Evolutionary conservation across 2,329 filamentous ascomycete genomes (phyloP), one percentile per base, ranked within the genome.

Genomic region (Volutella citrinella): DNA sequence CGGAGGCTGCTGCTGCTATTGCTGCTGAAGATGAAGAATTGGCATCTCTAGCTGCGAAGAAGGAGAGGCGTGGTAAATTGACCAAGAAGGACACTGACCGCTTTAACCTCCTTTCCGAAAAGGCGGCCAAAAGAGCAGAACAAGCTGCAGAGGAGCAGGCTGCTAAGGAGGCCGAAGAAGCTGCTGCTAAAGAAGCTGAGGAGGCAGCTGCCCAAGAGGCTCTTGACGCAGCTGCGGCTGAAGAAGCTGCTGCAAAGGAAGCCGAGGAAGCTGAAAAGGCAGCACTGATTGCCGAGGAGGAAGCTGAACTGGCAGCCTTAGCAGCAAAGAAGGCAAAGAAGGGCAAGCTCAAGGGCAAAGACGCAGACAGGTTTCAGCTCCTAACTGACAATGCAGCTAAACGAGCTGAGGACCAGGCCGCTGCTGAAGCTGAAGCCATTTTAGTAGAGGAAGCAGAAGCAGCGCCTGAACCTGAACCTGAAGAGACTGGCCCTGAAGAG

Each of bases 11-110:
- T 19, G 38, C 44, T 7, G 28, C 20, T 6, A 43, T 53, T 22
- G 43, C 43, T 3, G 38, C 37, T 13, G 54, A 56, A 23, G 52
- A 54, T 15, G 47, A 38, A 10, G 55, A 53, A 23, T 33, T 60
- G 10, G 43, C 46, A 19, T 42, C 48, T 12, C 32, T 63, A 2
- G 42, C 52, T 12, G 54, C 60, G 16, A 70, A 63, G 44, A 64
- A 59, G 29, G 54, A 49, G 1, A 59, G 57, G 38, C 50, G 43
- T 34, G 54, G 47, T 36, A 57, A 56, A 38, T 40, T 54, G 18
- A 38, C 30, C 7, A 56, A 42, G 25, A 54, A 49, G 26, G 53
- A 56, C 32, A 49, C 38, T 10, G 57, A 59, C 36, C 68, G 45
- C 28, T 48, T 46, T 29, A 47, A 36, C 30, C 24, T 38, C 23